A percentile compares a stretch with the other conserved stretches of the same genome.
Conservation (phyloP, 1,139 yeast species). For the Candida sanyaensis region DNA sequence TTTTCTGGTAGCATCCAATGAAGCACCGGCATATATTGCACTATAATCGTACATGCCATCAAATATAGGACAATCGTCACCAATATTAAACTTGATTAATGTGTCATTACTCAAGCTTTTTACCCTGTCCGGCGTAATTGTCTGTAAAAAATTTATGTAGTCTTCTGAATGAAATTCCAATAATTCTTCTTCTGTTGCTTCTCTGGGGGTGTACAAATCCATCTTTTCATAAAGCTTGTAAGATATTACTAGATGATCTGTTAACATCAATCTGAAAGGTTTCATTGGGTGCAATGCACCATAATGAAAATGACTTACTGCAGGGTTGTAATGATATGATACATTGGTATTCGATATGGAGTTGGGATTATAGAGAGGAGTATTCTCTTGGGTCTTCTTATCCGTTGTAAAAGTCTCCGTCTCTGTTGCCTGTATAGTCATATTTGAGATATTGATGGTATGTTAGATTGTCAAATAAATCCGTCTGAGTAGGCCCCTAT, state of each 20-base stretch:
- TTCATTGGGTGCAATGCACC: slow-evolving; percentile 98
- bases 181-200: slow-evolving; percentile 81
- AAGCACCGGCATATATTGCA: slow-evolving; percentile 86
- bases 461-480: too few species aligned
- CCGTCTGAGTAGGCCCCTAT: too few species aligned
- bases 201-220: slow-evolving; percentile 84
- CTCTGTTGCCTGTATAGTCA: slow-evolving; percentile 21
- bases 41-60: slow-evolving; percentile 93
- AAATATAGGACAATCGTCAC: slow-evolving; percentile 97
- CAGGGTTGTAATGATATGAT: slow-evolving; percentile 86
- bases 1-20: slow-evolving; percentile 88
- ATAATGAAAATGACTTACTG: slow-evolving; percentile 79
- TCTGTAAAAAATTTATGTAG: slow-evolving; percentile 76
- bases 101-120: slow-evolving; percentile 56
- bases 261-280: slow-evolving; percentile 91
- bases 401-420: slow-evolving; percentile 51
- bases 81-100: slow-evolving; percentile 82
- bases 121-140: slow-evolving; percentile 80
- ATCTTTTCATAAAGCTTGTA: slow-evolving; percentile 85
- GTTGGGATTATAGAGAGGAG: slow-evolving; percentile 59
- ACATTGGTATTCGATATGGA: slow-evolving; percentile 51
- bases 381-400: slow-evolving; percentile 53
- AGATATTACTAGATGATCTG: slow-evolving; percentile 86
- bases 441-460: not conserved
- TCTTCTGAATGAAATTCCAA: slow-evolving; percentile 84